A percentile compares a stretch with the other conserved stretches of the same genome.
Conservation (phyloP, 169 alveolate species). For the Plasmodium knowlesi region DNA sequence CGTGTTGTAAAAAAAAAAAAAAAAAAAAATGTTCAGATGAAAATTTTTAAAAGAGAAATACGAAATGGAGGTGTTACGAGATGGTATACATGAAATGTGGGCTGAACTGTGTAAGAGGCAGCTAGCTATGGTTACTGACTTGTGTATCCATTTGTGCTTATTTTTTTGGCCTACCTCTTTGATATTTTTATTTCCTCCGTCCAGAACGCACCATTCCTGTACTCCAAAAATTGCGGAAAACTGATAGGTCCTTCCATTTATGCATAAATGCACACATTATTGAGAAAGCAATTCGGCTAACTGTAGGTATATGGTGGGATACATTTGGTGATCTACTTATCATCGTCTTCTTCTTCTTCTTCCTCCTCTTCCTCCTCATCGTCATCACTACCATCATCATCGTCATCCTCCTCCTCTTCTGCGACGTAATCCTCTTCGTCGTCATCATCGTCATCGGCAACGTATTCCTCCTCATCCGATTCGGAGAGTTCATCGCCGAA, state of each 20-base stretch:
- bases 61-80: not conserved
- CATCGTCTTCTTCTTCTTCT: conserved; percentile 82
- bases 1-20: not conserved
- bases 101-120: not conserved
- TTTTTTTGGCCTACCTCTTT: not conserved
- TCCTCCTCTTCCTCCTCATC: conserved; percentile 76
- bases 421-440: conserved; percentile 80
- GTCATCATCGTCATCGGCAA: conserved; percentile 87
- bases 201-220: not conserved
- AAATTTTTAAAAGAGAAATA: not conserved
- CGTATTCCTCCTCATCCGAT: conserved; percentile 79
- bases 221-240: not conserved
- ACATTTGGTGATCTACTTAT: conserved; percentile 28
- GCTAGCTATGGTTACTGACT: not conserved
- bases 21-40: not conserved
- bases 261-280: not conserved
- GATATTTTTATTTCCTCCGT: not conserved
- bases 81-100: not conserved
- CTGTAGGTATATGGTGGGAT: not conserved
- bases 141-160: not conserved
- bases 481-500: conserved; percentile 81
- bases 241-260: not conserved
- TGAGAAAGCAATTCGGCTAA: not conserved
- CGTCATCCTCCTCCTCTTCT: conserved; percentile 89
- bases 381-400: conserved; percentile 88